Percentiles rank a stretch among this genome's conserved stretches.
Conservation (phyloP, 257 asterid species). For the Cynanchum wilfordii region DNA sequence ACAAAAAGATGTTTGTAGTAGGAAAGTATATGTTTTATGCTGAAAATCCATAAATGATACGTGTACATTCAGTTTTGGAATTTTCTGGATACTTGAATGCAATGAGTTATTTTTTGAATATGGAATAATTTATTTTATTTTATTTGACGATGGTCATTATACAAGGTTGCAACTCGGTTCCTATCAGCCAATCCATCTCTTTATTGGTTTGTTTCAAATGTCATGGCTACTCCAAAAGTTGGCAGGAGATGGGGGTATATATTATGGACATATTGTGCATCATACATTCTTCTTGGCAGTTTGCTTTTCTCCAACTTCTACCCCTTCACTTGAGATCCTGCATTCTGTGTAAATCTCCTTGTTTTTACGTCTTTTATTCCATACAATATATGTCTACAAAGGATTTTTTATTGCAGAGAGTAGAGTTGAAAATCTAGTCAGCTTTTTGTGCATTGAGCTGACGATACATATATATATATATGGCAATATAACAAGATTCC, state of each 20-base stretch:
- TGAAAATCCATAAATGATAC: neutral
- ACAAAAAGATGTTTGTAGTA: neutral
- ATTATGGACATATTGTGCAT: too few species aligned
- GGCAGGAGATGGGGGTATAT: too few species aligned
- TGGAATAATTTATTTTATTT: neutral
- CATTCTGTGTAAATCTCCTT: too few species aligned
- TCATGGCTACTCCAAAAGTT: too few species aligned
- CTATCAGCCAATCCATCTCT: slow-evolving; percentile 78
- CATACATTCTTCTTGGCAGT: too few species aligned
- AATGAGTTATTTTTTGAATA: neutral
- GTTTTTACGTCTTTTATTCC: neutral
- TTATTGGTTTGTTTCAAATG: slow-evolving; percentile 77
- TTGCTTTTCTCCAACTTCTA: too few species aligned
- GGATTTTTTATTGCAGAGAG: neutral
- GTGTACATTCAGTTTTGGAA: neutral
- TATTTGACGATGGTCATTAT: too few species aligned
- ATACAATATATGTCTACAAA: neutral
- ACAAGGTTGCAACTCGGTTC: slow-evolving; percentile 96
- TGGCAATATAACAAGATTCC: too few species aligned
- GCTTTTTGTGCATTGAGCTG: too few species aligned
- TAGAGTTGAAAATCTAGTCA: too few species aligned
- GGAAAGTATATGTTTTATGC: neutral
- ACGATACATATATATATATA: neutral
- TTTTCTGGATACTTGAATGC: neutral
- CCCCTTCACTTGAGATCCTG: too few species aligned